A percentile compares a stretch with the other conserved stretches of the same genome.
These are phyloP conservation scores for Talaromyces albobiverticillius DNA, from an alignment of 2,329 filamentous ascomycete species.

Conservation along the genomic window DNA sequence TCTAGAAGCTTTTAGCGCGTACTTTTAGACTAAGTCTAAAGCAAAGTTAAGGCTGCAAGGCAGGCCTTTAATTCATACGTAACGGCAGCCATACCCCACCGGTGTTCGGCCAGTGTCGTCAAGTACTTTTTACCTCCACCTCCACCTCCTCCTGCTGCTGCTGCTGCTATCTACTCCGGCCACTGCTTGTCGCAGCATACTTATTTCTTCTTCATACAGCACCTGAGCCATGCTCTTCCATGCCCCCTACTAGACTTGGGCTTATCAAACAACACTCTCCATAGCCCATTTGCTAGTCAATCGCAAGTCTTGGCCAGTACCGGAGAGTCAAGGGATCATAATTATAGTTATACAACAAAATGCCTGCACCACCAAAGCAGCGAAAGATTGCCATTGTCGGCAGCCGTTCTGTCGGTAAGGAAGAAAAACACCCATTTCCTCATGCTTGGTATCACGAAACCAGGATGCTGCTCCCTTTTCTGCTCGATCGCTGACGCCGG, in stretches of 20 bases:
- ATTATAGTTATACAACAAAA: constrained; percentile 32
- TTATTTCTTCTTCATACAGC: neutral
- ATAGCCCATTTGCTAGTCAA: neutral
- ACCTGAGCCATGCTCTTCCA: no score
- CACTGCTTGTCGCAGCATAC: neutral
- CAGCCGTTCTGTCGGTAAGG: constrained; percentile 82
- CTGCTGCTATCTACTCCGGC: no score
- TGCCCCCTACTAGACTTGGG: no score
- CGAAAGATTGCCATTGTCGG: constrained; percentile 95
- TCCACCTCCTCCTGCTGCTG: neutral
- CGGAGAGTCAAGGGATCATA: neutral
- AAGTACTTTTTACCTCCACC: neutral
- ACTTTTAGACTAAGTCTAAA: no score
- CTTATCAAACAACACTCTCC: neutral
- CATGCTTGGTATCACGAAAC: neutral
- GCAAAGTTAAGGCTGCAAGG: neutral
- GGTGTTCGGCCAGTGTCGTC: neutral
- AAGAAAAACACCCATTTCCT: neutral
- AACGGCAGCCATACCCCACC: neutral
- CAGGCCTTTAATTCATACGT: neutral
- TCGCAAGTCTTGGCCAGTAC: neutral
- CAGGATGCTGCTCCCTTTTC: neutral
- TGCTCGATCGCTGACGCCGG: constrained; percentile 12
- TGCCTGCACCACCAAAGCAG: constrained; percentile 76
- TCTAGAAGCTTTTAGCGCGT: neutral